Evolutionary conservation across 352 stramenopile species (phyloP), one percentile per base, ranked within the genome.

Genomic region (Phytophthora fragariaefolia): DNA sequence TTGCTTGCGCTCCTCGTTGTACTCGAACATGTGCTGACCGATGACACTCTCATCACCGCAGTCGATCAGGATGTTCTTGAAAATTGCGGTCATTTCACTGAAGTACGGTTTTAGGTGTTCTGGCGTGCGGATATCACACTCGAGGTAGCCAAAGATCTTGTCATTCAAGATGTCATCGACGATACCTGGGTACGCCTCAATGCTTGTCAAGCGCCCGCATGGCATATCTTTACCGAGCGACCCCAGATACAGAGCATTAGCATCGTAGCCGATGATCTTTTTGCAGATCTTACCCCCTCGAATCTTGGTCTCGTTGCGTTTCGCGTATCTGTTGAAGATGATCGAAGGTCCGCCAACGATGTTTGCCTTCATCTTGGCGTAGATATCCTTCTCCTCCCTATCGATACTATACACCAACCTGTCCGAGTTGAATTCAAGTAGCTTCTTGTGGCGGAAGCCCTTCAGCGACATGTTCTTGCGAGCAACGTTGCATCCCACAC

Each of bases 11-110:
- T 22, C 4, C 27, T 54, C 1, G 26, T 74, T 74, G 43, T 71
- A 58, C 0, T 73, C 53, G 48, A 51, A 69, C 74, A 82, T 79
- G 54, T 73, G 60, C 2, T 71, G n/a, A 18, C 71, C 74, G 43
- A 82, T 67, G 1, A 77, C 20, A 42, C 47, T 54, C 15, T 53
- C 17, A 56, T 63, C 47, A 6, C 8, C 40, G 7, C 43, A 53
- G 26, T 53, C 46, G 46, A 53, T 53, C 26, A 42, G 47, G 3
- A 23, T 13, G 13, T 52, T 52, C 45, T 52, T 52, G 23, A 52
- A 43, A 43, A 43, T 43, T 43, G 34, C 6, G 15, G 34, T 43
- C 15, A 43, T 43, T 12, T 43, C 34, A 43, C 34, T 18, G 15
- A 43, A 43, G 43, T 50, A 50, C 8, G 27, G 8, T 50, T 50